Evolutionary conservation across 2,329 filamentous ascomycete genomes (phyloP), one percentile per base, ranked within the genome.

Genomic region (Trematosphaeria pertusa): DNA sequence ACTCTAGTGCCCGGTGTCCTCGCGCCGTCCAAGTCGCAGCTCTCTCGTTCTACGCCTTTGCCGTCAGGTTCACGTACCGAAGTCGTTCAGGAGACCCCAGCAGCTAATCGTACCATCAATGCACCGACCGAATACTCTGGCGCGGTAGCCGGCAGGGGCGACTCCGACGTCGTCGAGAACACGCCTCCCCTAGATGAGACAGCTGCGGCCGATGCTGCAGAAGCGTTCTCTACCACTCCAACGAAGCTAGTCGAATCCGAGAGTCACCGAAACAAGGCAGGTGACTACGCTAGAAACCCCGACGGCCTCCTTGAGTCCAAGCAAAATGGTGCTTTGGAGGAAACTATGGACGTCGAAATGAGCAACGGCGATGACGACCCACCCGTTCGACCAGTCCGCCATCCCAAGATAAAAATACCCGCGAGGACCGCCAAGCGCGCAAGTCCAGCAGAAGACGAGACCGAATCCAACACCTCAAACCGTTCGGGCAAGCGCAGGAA

Each of bases 61-160:
- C 52, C 61, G 8, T 58, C 61, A 3, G 42, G 57, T 19, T 46
- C 65, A 22, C 59, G 48, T 7, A 63, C 64, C 1, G 42, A 62
- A n/a, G 41, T 71, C 5, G 53, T 70, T 4, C 64, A 69, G 15
- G 67, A 71, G 40, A 71, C 67, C 1, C 67, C 67, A 5, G 64
- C 62, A 3, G 45, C 51, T 34, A 40, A 53, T 36, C 60, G 65
- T 19, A 35, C n/a, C n/a, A n/a, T 53, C 22, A 43, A 46, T 11
- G 43, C 41, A 5, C 8, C 30, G 10, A 24, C 30, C 11, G 47
- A 48, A 4, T 41, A 35, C 3, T 10, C 35, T 6, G n/a, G 34
- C n/a, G 33, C 28, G 17, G 33, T 50, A 18, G 48, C 35, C 6
- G 39, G 39, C n/a, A 37, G 10, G 3, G 14, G 12, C 2, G 28